phyloP scores from a whole-genome alignment of 306 rosid species.

The Amphicarpaea edgeworthii region DNA sequence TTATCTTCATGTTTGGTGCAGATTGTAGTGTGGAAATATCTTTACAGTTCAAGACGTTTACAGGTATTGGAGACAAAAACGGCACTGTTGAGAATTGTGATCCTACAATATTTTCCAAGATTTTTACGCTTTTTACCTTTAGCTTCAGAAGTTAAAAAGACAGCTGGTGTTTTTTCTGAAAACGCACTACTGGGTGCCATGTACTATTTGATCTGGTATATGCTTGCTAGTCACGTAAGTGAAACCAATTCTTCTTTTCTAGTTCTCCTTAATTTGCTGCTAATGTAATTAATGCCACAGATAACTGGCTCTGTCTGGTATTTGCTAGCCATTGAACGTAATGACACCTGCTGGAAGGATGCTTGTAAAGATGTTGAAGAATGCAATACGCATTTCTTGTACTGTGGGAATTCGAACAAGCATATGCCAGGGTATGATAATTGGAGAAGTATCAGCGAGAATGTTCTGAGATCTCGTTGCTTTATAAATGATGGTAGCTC shows the following conservation, averaged over 20 bases:
- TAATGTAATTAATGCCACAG: conserved; percentile 56
- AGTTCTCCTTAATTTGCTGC: conserved; percentile 12
- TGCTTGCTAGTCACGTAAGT: conserved; percentile 90
- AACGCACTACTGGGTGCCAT: conserved; percentile 87
- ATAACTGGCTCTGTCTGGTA: conserved; percentile 89
- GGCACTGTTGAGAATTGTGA: conserved; percentile 64
- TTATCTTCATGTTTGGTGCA: conserved; percentile 43
- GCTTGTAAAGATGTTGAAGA: conserved; percentile 54
- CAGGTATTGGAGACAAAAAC: conserved; percentile 78
- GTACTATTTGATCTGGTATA: conserved; percentile 82
- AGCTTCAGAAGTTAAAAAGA: conserved; percentile 84
- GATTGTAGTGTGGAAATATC: conserved; percentile 73
- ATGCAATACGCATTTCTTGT: conserved; percentile 63
- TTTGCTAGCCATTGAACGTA: conserved; percentile 79
- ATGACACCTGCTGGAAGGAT: conserved; percentile 73
- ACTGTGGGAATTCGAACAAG: conserved; percentile 59
- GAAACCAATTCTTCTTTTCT: conserved; percentile 23
- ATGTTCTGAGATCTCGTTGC: conserved; percentile 60
- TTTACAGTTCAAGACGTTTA: conserved; percentile 51
- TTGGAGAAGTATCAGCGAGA: conserved; percentile 60
- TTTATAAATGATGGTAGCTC: conserved; percentile 31
- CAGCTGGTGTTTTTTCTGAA: conserved; percentile 85
- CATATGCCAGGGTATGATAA: conserved; percentile 50
- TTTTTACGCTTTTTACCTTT: conserved; percentile 78
- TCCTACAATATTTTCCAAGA: conserved; percentile 78